phyloP scores from a whole-genome alignment of 2,329 filamentous ascomycete genomes.

The Aspergillus unguis region DNA sequence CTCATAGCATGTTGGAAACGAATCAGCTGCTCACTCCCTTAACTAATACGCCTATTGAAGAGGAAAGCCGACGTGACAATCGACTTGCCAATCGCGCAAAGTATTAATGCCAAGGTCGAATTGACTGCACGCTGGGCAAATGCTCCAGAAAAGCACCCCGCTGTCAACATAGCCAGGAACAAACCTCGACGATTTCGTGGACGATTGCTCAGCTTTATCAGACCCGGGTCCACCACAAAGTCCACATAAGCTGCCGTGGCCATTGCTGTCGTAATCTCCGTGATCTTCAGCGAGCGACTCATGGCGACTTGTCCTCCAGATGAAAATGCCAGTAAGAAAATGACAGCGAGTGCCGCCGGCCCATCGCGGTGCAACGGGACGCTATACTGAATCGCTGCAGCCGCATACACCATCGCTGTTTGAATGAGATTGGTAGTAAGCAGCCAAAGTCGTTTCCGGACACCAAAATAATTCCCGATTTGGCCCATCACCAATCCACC shows the following conservation, averaged over 20 bases:
- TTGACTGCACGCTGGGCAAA: not conserved
- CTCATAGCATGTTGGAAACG: too few species aligned
- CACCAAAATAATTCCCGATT: constrained; percentile 52
- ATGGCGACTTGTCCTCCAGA: constrained; percentile 60
- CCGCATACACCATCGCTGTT: constrained; percentile 51
- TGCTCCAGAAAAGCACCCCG: not conserved
- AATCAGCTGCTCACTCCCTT: too few species aligned
- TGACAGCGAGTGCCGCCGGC: constrained; percentile 37
- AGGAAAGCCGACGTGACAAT: too few species aligned
- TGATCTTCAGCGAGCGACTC: constrained; percentile 53
- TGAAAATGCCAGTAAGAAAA: constrained; percentile 51
- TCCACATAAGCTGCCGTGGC: constrained; percentile 63
- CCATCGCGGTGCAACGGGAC: not conserved
- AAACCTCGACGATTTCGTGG: not conserved
- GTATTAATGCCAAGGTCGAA: not conserved
- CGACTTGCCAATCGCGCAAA: not conserved
- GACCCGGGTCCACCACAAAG: constrained; percentile 51
- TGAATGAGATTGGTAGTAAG: constrained; percentile 55
- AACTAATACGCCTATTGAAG: too few species aligned
- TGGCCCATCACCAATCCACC: constrained; percentile 58
- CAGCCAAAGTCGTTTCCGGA: constrained; percentile 53
- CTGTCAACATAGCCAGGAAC: not conserved
- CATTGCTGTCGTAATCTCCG: constrained; percentile 64
- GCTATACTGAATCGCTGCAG: not conserved
- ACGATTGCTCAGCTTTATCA: not conserved